These are phyloP conservation scores for Aciculoconidium aculeatum DNA, from an alignment of 805 yeast species.

Conservation along the genomic window DNA sequence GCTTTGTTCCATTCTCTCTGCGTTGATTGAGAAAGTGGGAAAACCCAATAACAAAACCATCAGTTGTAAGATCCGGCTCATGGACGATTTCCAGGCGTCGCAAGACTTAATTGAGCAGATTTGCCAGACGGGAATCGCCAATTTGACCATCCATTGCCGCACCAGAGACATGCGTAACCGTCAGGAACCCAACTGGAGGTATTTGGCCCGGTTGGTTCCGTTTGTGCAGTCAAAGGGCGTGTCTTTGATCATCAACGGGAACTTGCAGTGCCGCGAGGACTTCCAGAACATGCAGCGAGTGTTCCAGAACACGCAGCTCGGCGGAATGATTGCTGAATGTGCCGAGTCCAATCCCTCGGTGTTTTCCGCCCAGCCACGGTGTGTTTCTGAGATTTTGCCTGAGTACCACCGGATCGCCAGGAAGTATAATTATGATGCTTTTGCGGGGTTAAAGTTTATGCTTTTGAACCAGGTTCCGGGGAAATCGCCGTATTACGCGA, in stretches of 20 bases:
- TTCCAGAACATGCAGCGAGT: conserved; percentile 43
- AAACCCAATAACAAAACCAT: conserved; percentile 70
- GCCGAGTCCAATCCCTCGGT: conserved; percentile 87
- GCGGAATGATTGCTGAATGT: conserved; percentile 90
- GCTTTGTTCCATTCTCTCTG: conserved; percentile 59
- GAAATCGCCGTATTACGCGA: conserved; percentile 52
- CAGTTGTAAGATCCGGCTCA: conserved; percentile 81
- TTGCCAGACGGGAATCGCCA: conserved; percentile 71
- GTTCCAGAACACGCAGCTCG: conserved; percentile 53
- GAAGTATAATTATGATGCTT: conserved; percentile 50
- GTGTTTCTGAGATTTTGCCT: conserved; percentile 50
- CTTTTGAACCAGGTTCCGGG: conserved; percentile 76
- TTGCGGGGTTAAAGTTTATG: conserved; percentile 73
- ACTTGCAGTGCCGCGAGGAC: conserved; percentile 50
- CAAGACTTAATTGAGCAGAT: conserved; percentile 47
- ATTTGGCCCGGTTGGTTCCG: conserved; percentile 53
- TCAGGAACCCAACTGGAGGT: conserved; percentile 71
- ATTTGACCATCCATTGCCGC: conserved; percentile 89
- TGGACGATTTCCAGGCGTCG: conserved; percentile 58
- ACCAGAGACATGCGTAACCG: conserved; percentile 85
- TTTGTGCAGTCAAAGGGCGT: conserved; percentile 60
- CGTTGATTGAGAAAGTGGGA: conserved; percentile 77
- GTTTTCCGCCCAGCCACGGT: conserved; percentile 42
- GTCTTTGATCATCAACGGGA: conserved; percentile 80
- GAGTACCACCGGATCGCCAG: conserved; percentile 54